phyloP scores from a whole-genome alignment of 2,329 filamentous ascomycete species.

The Zymoseptoria tritici region DNA sequence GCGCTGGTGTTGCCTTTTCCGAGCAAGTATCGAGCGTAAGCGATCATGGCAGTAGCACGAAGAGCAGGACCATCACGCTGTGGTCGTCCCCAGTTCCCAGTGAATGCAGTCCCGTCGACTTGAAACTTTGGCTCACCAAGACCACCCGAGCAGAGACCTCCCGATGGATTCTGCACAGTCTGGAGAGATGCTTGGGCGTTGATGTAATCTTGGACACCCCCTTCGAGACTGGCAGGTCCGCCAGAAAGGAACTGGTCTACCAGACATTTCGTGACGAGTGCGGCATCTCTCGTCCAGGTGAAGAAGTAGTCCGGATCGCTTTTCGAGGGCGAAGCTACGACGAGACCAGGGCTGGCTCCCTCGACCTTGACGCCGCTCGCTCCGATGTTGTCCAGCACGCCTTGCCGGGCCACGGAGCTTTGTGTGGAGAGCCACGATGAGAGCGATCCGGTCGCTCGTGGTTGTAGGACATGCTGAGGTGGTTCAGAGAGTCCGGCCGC shows the following conservation, averaged over 20 bases:
- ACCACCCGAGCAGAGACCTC: conserved; percentile 44
- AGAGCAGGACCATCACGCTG: conserved; percentile 74
- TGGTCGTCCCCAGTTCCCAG: conserved; percentile 62
- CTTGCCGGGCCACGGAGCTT: conserved; percentile 42
- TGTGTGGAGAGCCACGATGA: conserved; percentile 37
- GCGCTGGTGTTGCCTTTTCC: conserved; percentile 29
- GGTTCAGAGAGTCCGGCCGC: not conserved
- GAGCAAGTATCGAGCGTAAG: conserved; percentile 66
- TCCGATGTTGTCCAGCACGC: conserved; percentile 51
- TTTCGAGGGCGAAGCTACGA: conserved; percentile 51
- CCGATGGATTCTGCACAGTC: conserved; percentile 61
- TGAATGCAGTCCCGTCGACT: conserved; percentile 48
- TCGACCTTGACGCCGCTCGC: conserved; percentile 41
- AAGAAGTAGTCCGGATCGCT: conserved; percentile 57
- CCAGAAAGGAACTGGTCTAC: conserved; percentile 60
- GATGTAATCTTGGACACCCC: conserved; percentile 60
- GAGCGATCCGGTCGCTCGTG: conserved; percentile 15
- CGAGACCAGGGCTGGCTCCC: conserved; percentile 44
- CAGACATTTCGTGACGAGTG: conserved; percentile 61
- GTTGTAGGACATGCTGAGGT: conserved; percentile 8
- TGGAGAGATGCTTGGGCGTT: conserved; percentile 60
- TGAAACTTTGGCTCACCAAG: conserved; percentile 70
- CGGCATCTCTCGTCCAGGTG: conserved; percentile 71
- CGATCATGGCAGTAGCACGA: conserved; percentile 64
- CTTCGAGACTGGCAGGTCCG: conserved; percentile 48